Percentiles rank a stretch among this genome's conserved stretches.
Conservation (phyloP, 176 grass and related monocot species). For the Phoenix roebelenii region DNA sequence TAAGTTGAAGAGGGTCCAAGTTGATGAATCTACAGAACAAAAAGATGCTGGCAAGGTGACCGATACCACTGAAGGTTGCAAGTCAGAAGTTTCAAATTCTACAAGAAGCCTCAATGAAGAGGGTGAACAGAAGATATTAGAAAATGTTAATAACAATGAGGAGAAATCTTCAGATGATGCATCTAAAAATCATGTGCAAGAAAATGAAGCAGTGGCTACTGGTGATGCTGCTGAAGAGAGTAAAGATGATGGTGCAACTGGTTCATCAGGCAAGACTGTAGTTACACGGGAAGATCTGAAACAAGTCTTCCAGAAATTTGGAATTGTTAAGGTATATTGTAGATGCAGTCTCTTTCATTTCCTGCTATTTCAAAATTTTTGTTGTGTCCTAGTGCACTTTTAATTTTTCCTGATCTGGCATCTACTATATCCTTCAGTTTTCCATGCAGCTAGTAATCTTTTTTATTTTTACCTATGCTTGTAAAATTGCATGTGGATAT, state of each 20-base stretch:
- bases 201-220: slow-evolving; percentile 11
- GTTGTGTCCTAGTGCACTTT: too few relatives aligned
- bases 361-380: too few relatives aligned
- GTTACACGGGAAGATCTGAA: slow-evolving; percentile 75
- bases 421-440: too few relatives aligned
- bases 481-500: too few relatives aligned
- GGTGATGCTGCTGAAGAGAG: slow-evolving; percentile 14
- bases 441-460: too few relatives aligned
- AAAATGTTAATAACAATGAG: slow-evolving; percentile 7
- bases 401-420: too few relatives aligned
- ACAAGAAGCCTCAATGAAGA: slow-evolving; percentile 17
- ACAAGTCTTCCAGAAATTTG: slow-evolving; percentile 67
- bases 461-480: too few relatives aligned
- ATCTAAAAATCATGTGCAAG: slow-evolving; percentile 7
- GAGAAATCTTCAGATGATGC: slow-evolving; percentile 27
- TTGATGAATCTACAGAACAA: slow-evolving; percentile 20
- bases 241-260: slow-evolving; percentile 10
- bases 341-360: background rate
- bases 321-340: slow-evolving; percentile 69
- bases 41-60: slow-evolving; percentile 33
- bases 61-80: slow-evolving; percentile 6
- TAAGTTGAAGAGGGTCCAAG: slow-evolving; percentile 61
- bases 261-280: slow-evolving; percentile 19
- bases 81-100: slow-evolving; percentile 23
- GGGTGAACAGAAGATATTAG: slow-evolving; percentile 21